Base-by-base conservation (phyloP, 2,329 filamentous ascomycete genomes). In the Sporothrix brunneoviolacea region DNA sequence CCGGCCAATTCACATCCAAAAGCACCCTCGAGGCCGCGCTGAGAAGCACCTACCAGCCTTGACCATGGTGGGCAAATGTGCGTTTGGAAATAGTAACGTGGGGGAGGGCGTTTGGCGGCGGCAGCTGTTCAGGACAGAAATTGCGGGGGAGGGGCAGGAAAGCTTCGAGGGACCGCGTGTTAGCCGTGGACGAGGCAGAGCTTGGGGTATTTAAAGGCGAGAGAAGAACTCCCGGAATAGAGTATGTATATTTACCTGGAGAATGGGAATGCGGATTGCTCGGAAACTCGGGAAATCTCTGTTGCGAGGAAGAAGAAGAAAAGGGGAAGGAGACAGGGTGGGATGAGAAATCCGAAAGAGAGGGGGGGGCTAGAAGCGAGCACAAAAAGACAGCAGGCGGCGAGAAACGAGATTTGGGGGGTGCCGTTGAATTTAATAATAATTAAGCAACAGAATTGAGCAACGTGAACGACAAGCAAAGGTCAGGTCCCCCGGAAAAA, bases 41-140 rank as follows among this genome's bases (percentile, higher is more conserved):
- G 36, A 50, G 39, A 36, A n/a, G 48, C 30, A 36, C 61, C 8
- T 62, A 68, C 66, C 66, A 47, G 66, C 66, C 57, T 68, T 68
- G 60, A 68, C 66, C 66, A 68, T 68, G 45, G 62, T 68, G 64
- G 51, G 44, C 50, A 45, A 32, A 21, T 52, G 43, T 24, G 37
- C 50, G 22, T 28, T 42, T 49, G 39, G 16, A 35, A 24, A 15
- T 30, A 15, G 36, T 15, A 38, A 48, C 28, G 44, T 13, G 35
- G 22, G 15, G n/a, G 10, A 47, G 27, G 21, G 22, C 13, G 13
- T 15, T 35, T 35, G 32, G 32, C 13, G 32, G 36, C 19, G 8
- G 9, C n/a, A 32, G 40, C 21, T 44, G 27, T 28, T 28, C 24
- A 10, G 24, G 6, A 10, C 5, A 33, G n/a, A 8, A 48, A 50